Percentiles rank a stretch among this genome's conserved stretches.
These are phyloP conservation scores for Triticum dicoccoides DNA, from an alignment of 176 grass and related monocot genomes.

Conservation along the genomic window DNA sequence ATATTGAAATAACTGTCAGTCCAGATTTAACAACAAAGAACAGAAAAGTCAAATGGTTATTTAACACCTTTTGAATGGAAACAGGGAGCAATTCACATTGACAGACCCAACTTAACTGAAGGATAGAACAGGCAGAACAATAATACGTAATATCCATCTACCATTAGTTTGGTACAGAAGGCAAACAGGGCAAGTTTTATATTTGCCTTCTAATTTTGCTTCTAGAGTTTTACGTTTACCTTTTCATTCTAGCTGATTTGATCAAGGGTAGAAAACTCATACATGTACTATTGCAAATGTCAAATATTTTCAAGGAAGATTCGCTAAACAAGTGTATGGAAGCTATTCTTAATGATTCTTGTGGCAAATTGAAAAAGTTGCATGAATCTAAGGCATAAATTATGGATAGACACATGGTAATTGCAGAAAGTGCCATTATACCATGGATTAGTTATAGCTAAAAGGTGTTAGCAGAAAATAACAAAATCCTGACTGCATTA, in stretches of 20 bases:
- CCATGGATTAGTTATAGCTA: neutral
- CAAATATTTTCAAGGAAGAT: constrained; percentile 5
- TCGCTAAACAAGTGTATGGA: neutral
- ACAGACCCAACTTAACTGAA: neutral
- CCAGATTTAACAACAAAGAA: constrained; percentile 7
- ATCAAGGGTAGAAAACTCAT: neutral
- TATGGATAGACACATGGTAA: neutral
- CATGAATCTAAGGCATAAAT: neutral
- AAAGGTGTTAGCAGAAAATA: neutral
- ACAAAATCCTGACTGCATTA: neutral
- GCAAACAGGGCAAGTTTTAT: neutral
- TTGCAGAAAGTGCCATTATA: neutral
- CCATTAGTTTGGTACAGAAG: constrained; percentile 12
- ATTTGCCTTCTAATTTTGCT: neutral
- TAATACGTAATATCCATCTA: neutral
- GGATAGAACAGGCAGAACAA: neutral
- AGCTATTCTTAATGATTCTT: constrained; percentile 1
- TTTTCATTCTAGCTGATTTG: constrained; percentile 5
- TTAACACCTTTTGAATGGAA: constrained; percentile 1
- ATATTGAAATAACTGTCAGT: neutral
- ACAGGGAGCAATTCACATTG: neutral
- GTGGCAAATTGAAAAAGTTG: neutral
- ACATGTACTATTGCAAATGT: neutral
- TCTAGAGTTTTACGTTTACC: neutral
- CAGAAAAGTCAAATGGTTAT: neutral